Base-by-base conservation (phyloP, 345 rosid genomes). In the Erodium maritimum region DNA sequence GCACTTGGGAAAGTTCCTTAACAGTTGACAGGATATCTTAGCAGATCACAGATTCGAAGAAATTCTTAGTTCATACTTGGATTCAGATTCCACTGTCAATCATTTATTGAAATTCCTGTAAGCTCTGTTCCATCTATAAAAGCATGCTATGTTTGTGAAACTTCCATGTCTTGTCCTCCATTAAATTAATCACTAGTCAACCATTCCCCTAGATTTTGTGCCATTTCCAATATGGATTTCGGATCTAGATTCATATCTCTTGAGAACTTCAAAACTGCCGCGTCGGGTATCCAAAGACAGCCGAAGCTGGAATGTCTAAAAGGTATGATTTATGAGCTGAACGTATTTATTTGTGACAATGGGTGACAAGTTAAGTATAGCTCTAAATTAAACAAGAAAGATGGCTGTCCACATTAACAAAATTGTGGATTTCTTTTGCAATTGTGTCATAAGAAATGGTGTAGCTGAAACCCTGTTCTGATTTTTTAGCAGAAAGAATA, bases 261-360 rank as follows among this genome's bases (percentile, higher is more conserved):
- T 50, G 93, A 84, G 73, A 88, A 84, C 71, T 84, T 88, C 73
- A 86, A 79, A 74, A 61, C 71, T 70, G 95, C 95, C 70, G 76
- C 81, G 67, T 71, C 81, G 34, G 74, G 77, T 61, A 71, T 75
- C 65, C 87, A 80, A 65, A 80, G 89, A 72, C 86, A 86, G 65
- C 87, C 89, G 24, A 85, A 91, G 75, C 72, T 77, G 72, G 96
- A 89, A 83, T 72, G 81, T 64, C 68, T 86, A 69, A 84, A 66
- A 81, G 98, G 96, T 84, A 61, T 46, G 62, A 42, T 10, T 42
- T 42, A 42, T 42, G 48, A 42, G 17, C 20, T 29, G 5, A 21
- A 21, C 24, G 5, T 52, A n/a, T 19, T 16, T 29, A 17, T 7
- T 21, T 29, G 34, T 8, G 34, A 29, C 34, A n/a, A n/a, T n/a